Percentiles rank a stretch among this genome's conserved stretches.
These are phyloP conservation scores for Aspergillus aculeatus DNA, from an alignment of 2,329 filamentous ascomycete genomes.

Conservation along the genomic window DNA sequence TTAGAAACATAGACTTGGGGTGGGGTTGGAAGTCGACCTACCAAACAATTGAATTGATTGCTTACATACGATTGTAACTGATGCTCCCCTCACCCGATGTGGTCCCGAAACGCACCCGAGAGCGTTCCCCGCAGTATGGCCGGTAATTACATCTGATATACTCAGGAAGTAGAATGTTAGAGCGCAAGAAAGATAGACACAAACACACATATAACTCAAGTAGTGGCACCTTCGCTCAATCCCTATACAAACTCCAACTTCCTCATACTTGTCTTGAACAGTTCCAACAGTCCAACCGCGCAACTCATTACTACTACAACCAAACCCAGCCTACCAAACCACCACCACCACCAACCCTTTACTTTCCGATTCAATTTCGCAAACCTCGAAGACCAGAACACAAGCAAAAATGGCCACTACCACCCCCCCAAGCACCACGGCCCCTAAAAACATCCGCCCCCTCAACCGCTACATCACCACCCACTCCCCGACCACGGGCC, in stretches of 20 bases:
- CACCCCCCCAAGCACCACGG: constrained; percentile 22
- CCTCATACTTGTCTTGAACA: too few species aligned
- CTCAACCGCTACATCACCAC: constrained; percentile 32
- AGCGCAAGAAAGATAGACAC: too few species aligned
- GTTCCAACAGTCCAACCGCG: too few species aligned
- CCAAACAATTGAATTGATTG: background rate
- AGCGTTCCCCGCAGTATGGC: too few species aligned
- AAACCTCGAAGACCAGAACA: background rate
- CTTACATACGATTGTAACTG: background rate
- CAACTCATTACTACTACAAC: background rate
- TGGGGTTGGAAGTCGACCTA: background rate
- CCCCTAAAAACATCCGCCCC: constrained; percentile 34
- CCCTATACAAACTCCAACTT: too few species aligned
- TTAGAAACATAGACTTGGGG: background rate
- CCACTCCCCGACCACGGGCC: constrained; percentile 34
- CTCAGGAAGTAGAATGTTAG: too few species aligned
- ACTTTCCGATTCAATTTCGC: background rate
- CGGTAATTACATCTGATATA: too few species aligned
- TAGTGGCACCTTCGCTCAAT: too few species aligned
- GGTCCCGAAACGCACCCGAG: constrained; percentile 20
- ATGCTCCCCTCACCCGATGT: constrained; percentile 16
- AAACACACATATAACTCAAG: too few species aligned
- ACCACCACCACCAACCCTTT: too few species aligned
- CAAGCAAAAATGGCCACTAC: constrained; percentile 20
- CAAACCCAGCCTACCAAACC: background rate